Conservation (phyloP, 441 rosid genomes). For the Populus hybrid region DNA sequence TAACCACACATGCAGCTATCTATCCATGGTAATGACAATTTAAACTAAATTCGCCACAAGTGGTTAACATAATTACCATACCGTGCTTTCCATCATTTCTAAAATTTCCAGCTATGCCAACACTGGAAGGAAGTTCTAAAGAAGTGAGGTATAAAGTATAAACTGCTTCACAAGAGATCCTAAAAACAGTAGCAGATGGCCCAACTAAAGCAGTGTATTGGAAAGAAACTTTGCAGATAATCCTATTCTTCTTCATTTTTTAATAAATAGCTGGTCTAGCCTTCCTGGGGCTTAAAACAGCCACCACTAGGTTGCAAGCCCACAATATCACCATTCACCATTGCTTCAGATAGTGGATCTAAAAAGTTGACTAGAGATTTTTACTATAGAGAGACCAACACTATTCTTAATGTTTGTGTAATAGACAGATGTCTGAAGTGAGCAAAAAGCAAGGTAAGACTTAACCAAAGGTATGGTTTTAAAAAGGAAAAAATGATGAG, state of each 20-base stretch:
- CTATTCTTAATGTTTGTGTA: neutral
- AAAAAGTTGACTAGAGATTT: neutral
- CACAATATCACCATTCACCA: neutral
- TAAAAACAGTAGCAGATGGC: neutral
- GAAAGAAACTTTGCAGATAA: neutral
- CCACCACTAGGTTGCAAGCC: neutral
- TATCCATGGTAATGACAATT: neutral
- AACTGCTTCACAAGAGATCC: conserved; percentile 1
- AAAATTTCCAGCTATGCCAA: neutral
- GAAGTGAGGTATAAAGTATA: neutral
- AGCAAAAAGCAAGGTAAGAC: neutral
- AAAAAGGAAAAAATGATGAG: neutral
- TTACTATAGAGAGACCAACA: neutral
- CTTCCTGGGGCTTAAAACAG: neutral
- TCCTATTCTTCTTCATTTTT: neutral
- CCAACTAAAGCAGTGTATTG: neutral
- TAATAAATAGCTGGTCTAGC: neutral
- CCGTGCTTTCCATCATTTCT: neutral
- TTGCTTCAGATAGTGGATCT: neutral
- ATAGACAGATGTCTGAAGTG: neutral
- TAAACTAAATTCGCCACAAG: neutral
- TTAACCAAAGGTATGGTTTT: neutral
- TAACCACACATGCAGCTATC: neutral
- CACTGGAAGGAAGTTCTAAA: neutral
- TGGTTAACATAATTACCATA: neutral